Conservation (phyloP, 805 yeast species). For the Barnettozyma botsteinii region DNA sequence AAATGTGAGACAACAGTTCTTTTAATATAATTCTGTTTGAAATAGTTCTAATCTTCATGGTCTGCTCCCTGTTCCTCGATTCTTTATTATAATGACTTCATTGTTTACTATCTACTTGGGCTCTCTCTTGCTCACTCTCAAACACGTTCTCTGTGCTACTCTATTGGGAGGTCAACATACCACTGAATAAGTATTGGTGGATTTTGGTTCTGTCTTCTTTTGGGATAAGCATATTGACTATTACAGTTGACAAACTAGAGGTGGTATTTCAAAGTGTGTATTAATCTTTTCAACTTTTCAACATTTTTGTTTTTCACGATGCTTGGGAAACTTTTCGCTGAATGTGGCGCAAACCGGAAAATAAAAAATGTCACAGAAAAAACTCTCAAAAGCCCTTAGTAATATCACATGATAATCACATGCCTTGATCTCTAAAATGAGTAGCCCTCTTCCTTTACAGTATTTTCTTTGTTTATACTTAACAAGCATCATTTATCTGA, state of each 20-base stretch:
- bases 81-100: too few relatives aligned
- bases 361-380: background rate
- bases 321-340: slow-evolving; percentile 11
- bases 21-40: too few relatives aligned
- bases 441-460: background rate
- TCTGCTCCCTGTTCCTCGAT: too few relatives aligned
- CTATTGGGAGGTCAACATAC: slow-evolving; percentile 45
- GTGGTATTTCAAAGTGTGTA: background rate
- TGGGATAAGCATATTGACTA: slow-evolving; percentile 86
- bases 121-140: too few relatives aligned
- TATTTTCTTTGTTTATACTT: too few relatives aligned
- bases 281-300: slow-evolving; percentile 9
- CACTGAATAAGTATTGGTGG: slow-evolving; percentile 98
- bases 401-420: background rate
- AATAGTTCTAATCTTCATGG: too few relatives aligned
- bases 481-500: too few relatives aligned
- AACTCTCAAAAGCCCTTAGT: background rate
- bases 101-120: too few relatives aligned
- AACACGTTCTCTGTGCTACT: background rate
- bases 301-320: slow-evolving; percentile 20
- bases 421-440: too few relatives aligned
- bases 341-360: slow-evolving; percentile 18
- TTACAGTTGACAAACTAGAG: slow-evolving; percentile 14
- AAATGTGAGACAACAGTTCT: too few relatives aligned
- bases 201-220: slow-evolving; percentile 99